phyloP scores from a whole-genome alignment of 257 asterid species.

The Salvia miltiorrhiza region DNA sequence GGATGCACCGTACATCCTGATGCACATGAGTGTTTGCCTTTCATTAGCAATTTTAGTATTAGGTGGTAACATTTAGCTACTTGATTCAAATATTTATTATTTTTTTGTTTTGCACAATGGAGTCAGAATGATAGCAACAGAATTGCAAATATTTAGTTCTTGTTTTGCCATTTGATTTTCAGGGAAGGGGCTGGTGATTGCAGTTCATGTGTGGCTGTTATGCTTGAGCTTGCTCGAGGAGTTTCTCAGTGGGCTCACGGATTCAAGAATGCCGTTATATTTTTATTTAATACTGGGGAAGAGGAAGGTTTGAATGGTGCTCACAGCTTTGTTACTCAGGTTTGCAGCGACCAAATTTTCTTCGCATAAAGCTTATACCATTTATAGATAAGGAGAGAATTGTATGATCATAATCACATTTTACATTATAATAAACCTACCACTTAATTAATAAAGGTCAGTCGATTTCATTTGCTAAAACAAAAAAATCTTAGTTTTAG shows the following conservation, averaged over 20 bases:
- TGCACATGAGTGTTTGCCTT: neutral
- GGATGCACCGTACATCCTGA: no score
- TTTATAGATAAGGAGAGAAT: neutral
- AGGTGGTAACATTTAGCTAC: neutral
- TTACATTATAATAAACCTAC: no score
- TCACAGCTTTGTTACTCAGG: conserved; percentile 98
- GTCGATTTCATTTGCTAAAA: neutral
- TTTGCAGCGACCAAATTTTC: conserved; percentile 24
- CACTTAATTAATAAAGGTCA: neutral
- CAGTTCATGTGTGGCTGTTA: conserved; percentile 94
- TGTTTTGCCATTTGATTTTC: conserved; percentile 14
- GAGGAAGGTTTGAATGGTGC: conserved; percentile 99
- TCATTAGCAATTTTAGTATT: neutral
- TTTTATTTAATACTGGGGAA: conserved; percentile 93
- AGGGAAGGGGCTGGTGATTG: conserved; percentile 99
- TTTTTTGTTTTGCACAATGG: neutral
- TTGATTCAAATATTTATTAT: neutral
- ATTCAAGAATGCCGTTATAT: conserved; percentile 78
- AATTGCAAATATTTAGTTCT: conserved; percentile 3
- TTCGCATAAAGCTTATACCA: conserved; percentile 2
- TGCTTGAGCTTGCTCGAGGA: conserved; percentile 99
- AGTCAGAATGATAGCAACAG: conserved; percentile 1
- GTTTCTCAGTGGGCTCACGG: conserved; percentile 98
- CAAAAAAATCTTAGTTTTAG: neutral
- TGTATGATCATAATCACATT: neutral